A percentile compares a stretch with the other conserved stretches of the same genome.
Evolutionary conservation across 805 yeast species (phyloP).

Genomic region (Danielia reshetovae): DNA sequence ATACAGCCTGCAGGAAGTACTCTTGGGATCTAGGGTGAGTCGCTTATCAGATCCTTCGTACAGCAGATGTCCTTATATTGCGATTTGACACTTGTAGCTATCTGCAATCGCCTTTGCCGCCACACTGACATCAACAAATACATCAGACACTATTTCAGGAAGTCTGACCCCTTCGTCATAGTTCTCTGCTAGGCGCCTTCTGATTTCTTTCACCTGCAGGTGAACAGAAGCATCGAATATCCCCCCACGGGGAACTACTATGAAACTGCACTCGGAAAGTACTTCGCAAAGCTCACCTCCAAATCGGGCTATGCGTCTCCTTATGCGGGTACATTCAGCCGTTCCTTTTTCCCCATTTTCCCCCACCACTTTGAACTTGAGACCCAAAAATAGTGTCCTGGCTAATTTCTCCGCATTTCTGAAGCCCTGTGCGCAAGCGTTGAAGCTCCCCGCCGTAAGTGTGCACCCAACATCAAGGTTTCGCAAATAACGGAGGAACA

Average conservation of each 20-base stretch:
- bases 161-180: constrained; percentile 18
- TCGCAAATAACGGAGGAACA: not conserved
- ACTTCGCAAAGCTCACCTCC: not conserved
- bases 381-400: not conserved
- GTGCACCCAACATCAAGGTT: constrained; percentile 7
- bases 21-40: too few relatives aligned
- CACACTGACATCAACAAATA: constrained; percentile 24
- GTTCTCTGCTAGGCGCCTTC: constrained; percentile 10
- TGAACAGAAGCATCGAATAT: not conserved
- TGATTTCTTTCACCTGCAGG: constrained; percentile 13
- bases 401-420: not conserved
- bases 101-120: not conserved
- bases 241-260: not conserved
- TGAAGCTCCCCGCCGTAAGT: not conserved
- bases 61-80: too few relatives aligned
- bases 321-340: not conserved
- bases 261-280: not conserved
- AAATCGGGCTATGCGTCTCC: not conserved
- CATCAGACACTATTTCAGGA: constrained; percentile 33
- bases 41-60: too few relatives aligned
- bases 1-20: too few relatives aligned
- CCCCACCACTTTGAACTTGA: not conserved
- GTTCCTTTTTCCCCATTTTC: too few relatives aligned
- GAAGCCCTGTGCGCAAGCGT: not conserved
- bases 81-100: too few relatives aligned